Evolutionary conservation across 441 rosid genomes (phyloP), one percentile per base, ranked within the genome.

Genomic region (Aquilaria agallochum): DNA sequence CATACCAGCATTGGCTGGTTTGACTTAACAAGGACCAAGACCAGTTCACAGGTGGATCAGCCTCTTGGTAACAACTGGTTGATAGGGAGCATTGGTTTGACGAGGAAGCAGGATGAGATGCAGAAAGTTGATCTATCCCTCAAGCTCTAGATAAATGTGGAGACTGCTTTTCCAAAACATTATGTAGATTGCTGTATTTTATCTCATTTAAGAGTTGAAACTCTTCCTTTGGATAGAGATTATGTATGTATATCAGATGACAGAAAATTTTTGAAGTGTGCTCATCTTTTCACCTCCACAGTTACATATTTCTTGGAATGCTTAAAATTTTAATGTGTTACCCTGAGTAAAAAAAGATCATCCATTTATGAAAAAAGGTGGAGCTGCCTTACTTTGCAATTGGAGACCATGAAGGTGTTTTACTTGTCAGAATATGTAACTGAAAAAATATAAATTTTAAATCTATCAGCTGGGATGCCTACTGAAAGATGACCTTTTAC

Each of bases 51-150:
- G 8, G 77, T 57, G 48, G 63, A 70, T 0, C 71, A 69, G 15
- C 66, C 54, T 12, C 55, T 47, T 5, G 60, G 56, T 44, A 72
- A 65, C 53, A 66, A 48, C 66, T 71, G 84, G 81, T 62, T 66
- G 63, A 58, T 57, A 54, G 73, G 66, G 5, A 70, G 63, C 9
- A 71, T 60, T 44, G 63, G 66, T 46, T 67, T 72, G 45, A 81
- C 71, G 53, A 53, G 51, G 44, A 65, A 48, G 49, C 79, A 83
- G 62, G 89, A 85, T 60, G 87, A 83, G 53, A 53, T 77, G 66
- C 83, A 83, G 70, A 87, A 82, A 67, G 83, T 89, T 63, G 96
- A 90, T 68, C 72, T 90, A 64, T 82, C 94, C 55, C 93, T 90
- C 59, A 90, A 80, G 81, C 97, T 88, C 62, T 90, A 58, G 77